These are phyloP conservation scores for Casaregolazyma suthepensis DNA, from an alignment of 1,139 yeast genomes.

Conservation along the genomic window DNA sequence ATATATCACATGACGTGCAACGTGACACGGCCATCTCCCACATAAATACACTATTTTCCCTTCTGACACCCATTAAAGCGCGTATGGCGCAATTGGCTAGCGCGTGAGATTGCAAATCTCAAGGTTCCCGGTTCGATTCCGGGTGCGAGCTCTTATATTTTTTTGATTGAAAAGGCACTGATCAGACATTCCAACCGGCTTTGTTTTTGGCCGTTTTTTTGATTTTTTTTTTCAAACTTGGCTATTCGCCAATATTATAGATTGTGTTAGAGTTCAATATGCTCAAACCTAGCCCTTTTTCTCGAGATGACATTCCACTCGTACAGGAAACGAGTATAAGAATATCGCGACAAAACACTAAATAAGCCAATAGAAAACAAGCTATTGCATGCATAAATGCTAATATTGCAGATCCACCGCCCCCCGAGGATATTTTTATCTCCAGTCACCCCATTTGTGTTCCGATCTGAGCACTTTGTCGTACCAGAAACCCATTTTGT, in stretches of 20 bases:
- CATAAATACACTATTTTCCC: background rate
- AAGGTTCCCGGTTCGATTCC: slow-evolving; percentile 21
- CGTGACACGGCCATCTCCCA: too few species aligned
- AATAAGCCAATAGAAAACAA: background rate
- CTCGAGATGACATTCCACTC: background rate
- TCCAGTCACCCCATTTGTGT: background rate
- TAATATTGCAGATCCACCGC: background rate
- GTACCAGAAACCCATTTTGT: background rate
- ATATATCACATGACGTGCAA: background rate
- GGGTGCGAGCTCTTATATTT: slow-evolving; percentile 17
- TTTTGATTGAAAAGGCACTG: background rate
- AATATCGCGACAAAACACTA: background rate
- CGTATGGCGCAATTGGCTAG: slow-evolving; percentile 20
- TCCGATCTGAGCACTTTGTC: background rate
- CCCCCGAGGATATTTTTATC: background rate
- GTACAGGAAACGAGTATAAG: background rate
- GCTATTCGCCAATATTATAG: background rate
- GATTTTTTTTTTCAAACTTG: background rate
- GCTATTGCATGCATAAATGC: background rate
- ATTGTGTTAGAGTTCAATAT: background rate
- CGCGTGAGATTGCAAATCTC: slow-evolving; percentile 21
- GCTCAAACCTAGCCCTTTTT: background rate
- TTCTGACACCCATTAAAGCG: slow-evolving; percentile 6
- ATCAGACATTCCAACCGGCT: background rate
- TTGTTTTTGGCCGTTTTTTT: background rate